phyloP scores from a whole-genome alignment of 1,284 basidiomycete genomes.

The Meira miltonrushii region DNA sequence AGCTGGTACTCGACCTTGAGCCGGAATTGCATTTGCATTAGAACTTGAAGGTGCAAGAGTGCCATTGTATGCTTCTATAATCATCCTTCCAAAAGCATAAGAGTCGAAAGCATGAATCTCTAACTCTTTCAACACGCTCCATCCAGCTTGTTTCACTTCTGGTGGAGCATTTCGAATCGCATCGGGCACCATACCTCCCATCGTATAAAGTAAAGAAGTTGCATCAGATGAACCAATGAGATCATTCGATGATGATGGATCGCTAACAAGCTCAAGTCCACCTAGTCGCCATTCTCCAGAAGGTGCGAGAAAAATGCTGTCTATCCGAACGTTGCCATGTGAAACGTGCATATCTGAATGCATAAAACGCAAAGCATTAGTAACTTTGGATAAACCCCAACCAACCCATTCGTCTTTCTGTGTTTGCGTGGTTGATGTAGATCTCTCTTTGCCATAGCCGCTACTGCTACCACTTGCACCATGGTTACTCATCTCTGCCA shows the following conservation, averaged over 20 bases:
- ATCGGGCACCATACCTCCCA: conserved; percentile 39
- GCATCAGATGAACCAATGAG: conserved; percentile 60
- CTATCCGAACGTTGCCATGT: conserved; percentile 76
- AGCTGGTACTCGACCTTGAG: conserved; percentile 72
- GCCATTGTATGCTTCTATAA: conserved; percentile 44
- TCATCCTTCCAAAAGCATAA: conserved; percentile 38
- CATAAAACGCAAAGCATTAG: conserved; percentile 82
- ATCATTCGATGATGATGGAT: conserved; percentile 50
- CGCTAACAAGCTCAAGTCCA: conserved; percentile 86
- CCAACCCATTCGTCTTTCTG: conserved; percentile 71
- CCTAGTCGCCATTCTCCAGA: conserved; percentile 95
- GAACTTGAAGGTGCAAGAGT: conserved; percentile 57
- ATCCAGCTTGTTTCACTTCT: conserved; percentile 80
- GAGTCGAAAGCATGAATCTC: conserved; percentile 44
- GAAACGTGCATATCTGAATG: conserved; percentile 65
- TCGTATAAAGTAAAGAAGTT: conserved; percentile 64
- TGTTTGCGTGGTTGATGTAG: background rate
- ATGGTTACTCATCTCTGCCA: conserved; percentile 57
- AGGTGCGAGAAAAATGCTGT: conserved; percentile 71
- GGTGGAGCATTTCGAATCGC: conserved; percentile 60
- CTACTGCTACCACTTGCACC: conserved; percentile 23
- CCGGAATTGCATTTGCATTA: conserved; percentile 64
- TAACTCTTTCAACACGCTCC: conserved; percentile 73
- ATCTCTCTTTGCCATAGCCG: conserved; percentile 60
- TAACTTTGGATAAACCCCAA: conserved; percentile 87